Base-by-base conservation (phyloP, 352 stramenopile genomes). In the Pythium phragmiticola region DNA sequence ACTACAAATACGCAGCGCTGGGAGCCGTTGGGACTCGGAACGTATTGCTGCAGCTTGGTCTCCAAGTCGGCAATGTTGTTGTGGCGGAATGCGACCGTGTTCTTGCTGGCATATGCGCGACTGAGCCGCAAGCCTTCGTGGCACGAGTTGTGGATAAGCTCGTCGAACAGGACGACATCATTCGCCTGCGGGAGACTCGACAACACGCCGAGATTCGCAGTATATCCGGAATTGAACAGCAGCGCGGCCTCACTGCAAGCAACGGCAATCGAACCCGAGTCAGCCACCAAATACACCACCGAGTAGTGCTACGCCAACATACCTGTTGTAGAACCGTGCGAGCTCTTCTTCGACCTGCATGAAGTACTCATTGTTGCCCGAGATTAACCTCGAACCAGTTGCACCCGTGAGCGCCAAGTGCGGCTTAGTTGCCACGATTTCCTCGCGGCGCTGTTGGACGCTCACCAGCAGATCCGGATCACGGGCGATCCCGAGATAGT, bases 181-280 rank as follows among this genome's bases (percentile, higher is more conserved):
- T 82, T 75, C 28, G 76, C 78, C 51, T 97, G 82, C 30, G 89
- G 92, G 4, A 98, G 80, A 63, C 87, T 94, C n/a, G 88, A 93
- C 37, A 99, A 71, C 16, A 99, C 78, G 33, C 96, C 92, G 60
- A 98, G 65, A 77, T 99, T 99, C 36, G 96, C 94, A 61, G 97
- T 87, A 73, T 99, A 99, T 26, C 97, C 97, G 16, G 92, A 98
- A 69, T 98, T 98, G 74, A 98, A 99, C 7, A 99, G 63, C 23
- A 99, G 76, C 33, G 95, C 92, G 2, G 92, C 77, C 39, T 96
- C 84, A 55, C 89, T 86, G 46, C 43, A 43, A 49, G 41, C 21
- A 57, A 42, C 9, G 4, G 26, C 26, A 30, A 30, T 30, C 2
- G 14, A 33, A 55, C 12, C 3, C 26, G 13, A n/a, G 19, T 45